phyloP scores from a whole-genome alignment of 768 basidiomycete genomes.

The Collybia sordida region DNA sequence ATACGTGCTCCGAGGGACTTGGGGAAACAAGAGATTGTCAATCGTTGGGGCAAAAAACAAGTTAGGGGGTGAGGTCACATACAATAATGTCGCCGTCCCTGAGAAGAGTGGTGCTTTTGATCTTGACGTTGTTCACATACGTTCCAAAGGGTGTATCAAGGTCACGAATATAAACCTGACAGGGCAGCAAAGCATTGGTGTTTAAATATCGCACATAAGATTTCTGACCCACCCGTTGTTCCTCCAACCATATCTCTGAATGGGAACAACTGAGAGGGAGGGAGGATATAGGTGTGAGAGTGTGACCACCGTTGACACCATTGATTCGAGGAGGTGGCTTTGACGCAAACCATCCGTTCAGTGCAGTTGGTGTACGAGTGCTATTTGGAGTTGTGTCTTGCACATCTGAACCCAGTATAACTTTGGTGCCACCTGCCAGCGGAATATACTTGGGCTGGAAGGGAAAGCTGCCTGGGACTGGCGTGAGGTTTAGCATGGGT shows the following conservation, averaged over 20 bases:
- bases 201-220: not conserved
- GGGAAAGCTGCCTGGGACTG: conserved; percentile 34
- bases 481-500: conserved; percentile 31
- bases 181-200: not conserved
- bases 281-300: conserved; percentile 29
- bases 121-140: conserved; percentile 42
- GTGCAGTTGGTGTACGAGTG: conserved; percentile 20
- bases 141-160: conserved; percentile 47
- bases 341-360: conserved; percentile 46
- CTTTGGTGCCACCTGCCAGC: conserved; percentile 24
- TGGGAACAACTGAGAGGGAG: conserved; percentile 42
- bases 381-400: conserved; percentile 8
- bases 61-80: conserved; percentile 12
- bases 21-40: conserved; percentile 1
- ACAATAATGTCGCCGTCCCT: conserved; percentile 46
- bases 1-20: conserved; percentile 42
- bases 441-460: conserved; percentile 34
- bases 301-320: conserved; percentile 8
- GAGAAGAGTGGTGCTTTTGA: conserved; percentile 34
- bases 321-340: conserved; percentile 10
- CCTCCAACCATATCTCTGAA: conserved; percentile 46
- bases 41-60: conserved; percentile 8
- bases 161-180: conserved; percentile 47
- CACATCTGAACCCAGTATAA: conserved; percentile 30
- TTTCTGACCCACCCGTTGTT: conserved; percentile 32